A percentile compares a stretch with the other conserved stretches of the same genome.
These are phyloP conservation scores for Physcomitrium patens DNA, from an alignment of 225 moss, liverwort and hornwort species.

Conservation along the genomic window DNA sequence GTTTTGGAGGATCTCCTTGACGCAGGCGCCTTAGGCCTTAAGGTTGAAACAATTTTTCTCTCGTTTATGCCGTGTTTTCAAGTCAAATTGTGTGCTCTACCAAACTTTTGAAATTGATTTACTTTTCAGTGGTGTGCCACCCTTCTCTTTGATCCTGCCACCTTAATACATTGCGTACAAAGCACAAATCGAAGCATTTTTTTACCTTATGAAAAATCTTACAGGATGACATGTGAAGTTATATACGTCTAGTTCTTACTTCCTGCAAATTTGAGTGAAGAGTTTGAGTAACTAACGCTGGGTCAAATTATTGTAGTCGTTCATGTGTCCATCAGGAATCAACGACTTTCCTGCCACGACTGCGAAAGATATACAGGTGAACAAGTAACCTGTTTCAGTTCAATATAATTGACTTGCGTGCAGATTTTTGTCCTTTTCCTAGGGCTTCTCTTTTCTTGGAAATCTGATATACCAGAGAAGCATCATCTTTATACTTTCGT, in stretches of 20 bases:
- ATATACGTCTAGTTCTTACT: neutral
- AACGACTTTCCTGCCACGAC: slow-evolving; percentile 91
- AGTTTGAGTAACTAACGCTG: slow-evolving; percentile 48
- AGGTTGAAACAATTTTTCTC: slow-evolving; percentile 45
- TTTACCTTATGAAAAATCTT: neutral
- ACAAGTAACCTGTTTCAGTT: neutral
- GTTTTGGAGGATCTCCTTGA: slow-evolving; percentile 75
- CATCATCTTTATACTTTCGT: neutral
- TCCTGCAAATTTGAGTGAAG: neutral
- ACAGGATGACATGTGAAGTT: neutral
- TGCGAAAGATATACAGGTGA: slow-evolving; percentile 73
- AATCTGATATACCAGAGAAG: neutral
- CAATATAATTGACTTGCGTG: neutral
- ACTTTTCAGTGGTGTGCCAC: neutral
- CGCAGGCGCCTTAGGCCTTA: slow-evolving; percentile 85
- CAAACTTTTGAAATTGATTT: neutral
- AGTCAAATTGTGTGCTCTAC: neutral
- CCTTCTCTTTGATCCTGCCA: neutral
- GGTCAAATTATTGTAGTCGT: slow-evolving; percentile 73
- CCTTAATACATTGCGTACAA: neutral
- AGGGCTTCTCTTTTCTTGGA: neutral
- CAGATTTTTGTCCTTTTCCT: neutral
- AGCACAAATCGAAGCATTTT: neutral
- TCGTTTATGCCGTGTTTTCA: neutral
- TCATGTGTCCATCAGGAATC: slow-evolving; percentile 98